Evolutionary conservation across 2,329 filamentous ascomycete species (phyloP), one percentile per base, ranked within the genome.

Genomic region (Fusarium neocosmosporiellum): DNA sequence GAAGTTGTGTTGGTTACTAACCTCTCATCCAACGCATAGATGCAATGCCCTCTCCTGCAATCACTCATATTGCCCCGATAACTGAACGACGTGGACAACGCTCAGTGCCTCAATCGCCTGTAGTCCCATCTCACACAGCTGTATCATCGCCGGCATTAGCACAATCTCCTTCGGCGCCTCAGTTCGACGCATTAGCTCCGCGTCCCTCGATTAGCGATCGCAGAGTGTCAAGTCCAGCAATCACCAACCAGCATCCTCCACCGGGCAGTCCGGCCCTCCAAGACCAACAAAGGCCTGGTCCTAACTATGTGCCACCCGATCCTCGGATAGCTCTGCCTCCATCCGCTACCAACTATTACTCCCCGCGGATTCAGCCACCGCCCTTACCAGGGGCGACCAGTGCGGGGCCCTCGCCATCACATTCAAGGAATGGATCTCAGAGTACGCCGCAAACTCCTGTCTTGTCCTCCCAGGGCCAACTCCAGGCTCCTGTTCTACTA

Each of bases 31-130:
- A 39, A 13, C 24, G 18, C 41, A 55, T 36, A 76, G 75, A 57
- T 61, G n/a, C 66, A 53, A 57, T 43, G 29, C 22, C 46, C 8
- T 75, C 72, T 39, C 64, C 68, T 46, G 55, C 53, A n/a, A 66
- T 65, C n/a, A 24, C 57, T n/a, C 62, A 67, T 33, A 61, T 33
- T 29, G 27, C 33, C 33, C 31, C 61, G 20, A 18, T 41, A 16
- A 20, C 34, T 36, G 66, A 72, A n/a, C 75, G 58, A 63, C 50
- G 34, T 27, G 43, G 62, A 31, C 62, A 39, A 43, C 69, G 50
- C 41, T 41, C 66, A 31, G 20, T 65, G 43, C 37, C 22, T 31
- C 73, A 67, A 24, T 55, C 54, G 36, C 63, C 67, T 53, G 36
- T 57, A 7, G 24, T 60, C 31, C 27, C 63, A 53, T 50, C 71